These are phyloP conservation scores for Metarhizium album DNA, from an alignment of 2,329 filamentous ascomycete genomes.

Conservation along the genomic window DNA sequence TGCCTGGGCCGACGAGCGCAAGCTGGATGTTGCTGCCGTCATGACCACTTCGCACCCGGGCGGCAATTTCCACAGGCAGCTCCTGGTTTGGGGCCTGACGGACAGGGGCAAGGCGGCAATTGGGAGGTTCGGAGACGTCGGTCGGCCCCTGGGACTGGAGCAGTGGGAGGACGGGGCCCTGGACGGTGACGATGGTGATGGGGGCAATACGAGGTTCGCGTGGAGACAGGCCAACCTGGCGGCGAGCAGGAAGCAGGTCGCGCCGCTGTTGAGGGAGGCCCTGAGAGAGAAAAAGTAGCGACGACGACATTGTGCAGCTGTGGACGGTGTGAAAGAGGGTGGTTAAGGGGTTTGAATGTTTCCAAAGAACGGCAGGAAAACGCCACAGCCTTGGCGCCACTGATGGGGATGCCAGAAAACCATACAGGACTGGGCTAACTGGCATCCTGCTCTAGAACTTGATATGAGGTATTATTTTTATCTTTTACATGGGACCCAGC, in stretches of 20 bases:
- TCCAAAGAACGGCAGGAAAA: background rate
- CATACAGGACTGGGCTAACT: too few species aligned
- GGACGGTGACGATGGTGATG: slow-evolving; percentile 23
- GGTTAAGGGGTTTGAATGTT: background rate
- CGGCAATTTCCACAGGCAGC: slow-evolving; percentile 51
- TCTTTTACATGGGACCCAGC: background rate
- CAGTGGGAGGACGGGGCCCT: slow-evolving; percentile 39
- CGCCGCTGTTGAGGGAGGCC: slow-evolving; percentile 51
- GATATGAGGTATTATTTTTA: background rate
- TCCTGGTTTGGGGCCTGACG: slow-evolving; percentile 55
- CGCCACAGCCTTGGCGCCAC: background rate
- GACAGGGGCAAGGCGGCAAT: slow-evolving; percentile 38
- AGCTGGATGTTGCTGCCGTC: slow-evolving; percentile 51
- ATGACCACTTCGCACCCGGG: slow-evolving; percentile 55
- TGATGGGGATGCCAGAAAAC: background rate
- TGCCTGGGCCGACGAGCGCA: slow-evolving; percentile 43
- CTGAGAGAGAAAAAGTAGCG: slow-evolving; percentile 23
- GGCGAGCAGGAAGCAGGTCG: slow-evolving; percentile 58
- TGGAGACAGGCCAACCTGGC: slow-evolving; percentile 58
- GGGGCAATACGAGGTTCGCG: slow-evolving; percentile 39
- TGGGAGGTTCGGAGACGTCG: slow-evolving; percentile 39
- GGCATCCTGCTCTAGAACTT: background rate
- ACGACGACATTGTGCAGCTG: slow-evolving; percentile 7
- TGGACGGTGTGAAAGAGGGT: slow-evolving; percentile 4
- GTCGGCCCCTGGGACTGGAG: slow-evolving; percentile 40